Evolutionary conservation across 2,329 filamentous ascomycete genomes (phyloP).

Genomic region (Penicillium concentricum): DNA sequence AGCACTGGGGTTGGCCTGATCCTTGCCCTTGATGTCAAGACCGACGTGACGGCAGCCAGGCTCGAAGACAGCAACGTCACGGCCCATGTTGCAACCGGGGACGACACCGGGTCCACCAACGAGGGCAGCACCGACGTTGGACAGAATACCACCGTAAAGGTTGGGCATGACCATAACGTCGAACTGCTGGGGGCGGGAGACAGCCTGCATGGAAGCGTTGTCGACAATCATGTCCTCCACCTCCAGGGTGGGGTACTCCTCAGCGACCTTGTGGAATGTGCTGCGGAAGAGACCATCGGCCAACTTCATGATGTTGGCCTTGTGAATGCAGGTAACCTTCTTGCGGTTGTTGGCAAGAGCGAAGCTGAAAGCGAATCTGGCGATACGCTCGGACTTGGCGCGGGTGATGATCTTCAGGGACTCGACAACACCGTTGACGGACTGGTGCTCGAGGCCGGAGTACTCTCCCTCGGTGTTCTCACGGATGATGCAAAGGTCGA

Average conservation of each 20-base stretch:
- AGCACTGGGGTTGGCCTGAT: constrained; percentile 97
- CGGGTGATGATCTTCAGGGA: constrained; percentile 99
- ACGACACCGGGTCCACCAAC: constrained; percentile 97
- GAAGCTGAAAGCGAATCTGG: constrained; percentile 98
- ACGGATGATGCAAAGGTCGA: constrained; percentile 98
- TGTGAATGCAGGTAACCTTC: constrained; percentile 99
- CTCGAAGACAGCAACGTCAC: constrained; percentile 97
- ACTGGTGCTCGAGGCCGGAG: constrained; percentile 98
- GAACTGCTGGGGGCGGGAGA: constrained; percentile 94
- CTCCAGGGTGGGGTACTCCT: constrained; percentile 94
- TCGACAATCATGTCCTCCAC: constrained; percentile 99
- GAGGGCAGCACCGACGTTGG: constrained; percentile 96
- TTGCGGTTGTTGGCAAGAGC: constrained; percentile 97
- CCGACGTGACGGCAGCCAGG: constrained; percentile 98
- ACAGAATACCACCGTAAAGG: constrained; percentile 96
- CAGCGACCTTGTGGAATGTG: constrained; percentile 89
- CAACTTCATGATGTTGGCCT: constrained; percentile 99
- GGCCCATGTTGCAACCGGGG: constrained; percentile 98
- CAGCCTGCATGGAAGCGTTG: constrained; percentile 99
- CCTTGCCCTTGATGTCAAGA: constrained; percentile 99
- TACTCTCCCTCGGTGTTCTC: constrained; percentile 99
- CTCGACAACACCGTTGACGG: constrained; percentile 92
- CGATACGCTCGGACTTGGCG: constrained; percentile 97
- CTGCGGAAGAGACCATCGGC: constrained; percentile 98
- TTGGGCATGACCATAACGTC: constrained; percentile 99